These are phyloP conservation scores for Saccharomyces hybrid DNA, from an alignment of 1,139 yeast species.

Conservation along the genomic window DNA sequence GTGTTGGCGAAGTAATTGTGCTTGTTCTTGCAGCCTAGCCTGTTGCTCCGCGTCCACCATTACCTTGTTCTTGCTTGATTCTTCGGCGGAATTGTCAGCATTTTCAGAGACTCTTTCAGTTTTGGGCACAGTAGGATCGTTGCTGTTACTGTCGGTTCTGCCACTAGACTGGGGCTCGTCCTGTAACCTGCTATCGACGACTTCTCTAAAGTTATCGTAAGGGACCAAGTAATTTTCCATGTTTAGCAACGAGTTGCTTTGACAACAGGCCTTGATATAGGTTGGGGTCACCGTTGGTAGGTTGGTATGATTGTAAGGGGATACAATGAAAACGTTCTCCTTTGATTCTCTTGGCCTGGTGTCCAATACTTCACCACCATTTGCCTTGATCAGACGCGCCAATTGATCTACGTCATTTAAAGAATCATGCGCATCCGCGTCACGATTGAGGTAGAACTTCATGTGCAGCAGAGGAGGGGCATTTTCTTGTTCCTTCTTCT, in stretches of 20 bases:
- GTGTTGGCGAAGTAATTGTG: neutral
- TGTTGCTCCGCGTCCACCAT: conserved; percentile 4
- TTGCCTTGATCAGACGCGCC: conserved; percentile 7
- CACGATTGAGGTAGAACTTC: conserved; percentile 24
- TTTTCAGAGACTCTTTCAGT: neutral
- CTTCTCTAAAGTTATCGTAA: conserved; percentile 20
- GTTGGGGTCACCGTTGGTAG: conserved; percentile 27
- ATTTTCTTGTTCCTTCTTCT: neutral
- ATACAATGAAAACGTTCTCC: conserved; percentile 18
- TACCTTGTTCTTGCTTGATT: conserved; percentile 10
- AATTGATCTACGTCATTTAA: conserved; percentile 12
- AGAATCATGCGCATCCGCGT: conserved; percentile 16
- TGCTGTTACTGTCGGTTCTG: neutral
- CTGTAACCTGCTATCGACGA: conserved; percentile 11
- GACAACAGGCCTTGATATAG: conserved; percentile 24
- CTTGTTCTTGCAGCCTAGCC: conserved; percentile 1
- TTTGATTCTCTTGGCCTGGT: neutral
- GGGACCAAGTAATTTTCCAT: conserved; percentile 25
- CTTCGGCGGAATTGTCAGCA: conserved; percentile 7
- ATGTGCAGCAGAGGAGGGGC: conserved; percentile 6
- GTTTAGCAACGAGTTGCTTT: conserved; percentile 16
- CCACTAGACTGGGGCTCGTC: neutral
- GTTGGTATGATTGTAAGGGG: conserved; percentile 27
- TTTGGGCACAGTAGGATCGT: neutral
- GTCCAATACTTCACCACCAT: conserved; percentile 11